A percentile compares a stretch with the other conserved stretches of the same genome.
Conservation (phyloP, 768 basidiomycete species). For the Lyophyllum shimeji region DNA sequence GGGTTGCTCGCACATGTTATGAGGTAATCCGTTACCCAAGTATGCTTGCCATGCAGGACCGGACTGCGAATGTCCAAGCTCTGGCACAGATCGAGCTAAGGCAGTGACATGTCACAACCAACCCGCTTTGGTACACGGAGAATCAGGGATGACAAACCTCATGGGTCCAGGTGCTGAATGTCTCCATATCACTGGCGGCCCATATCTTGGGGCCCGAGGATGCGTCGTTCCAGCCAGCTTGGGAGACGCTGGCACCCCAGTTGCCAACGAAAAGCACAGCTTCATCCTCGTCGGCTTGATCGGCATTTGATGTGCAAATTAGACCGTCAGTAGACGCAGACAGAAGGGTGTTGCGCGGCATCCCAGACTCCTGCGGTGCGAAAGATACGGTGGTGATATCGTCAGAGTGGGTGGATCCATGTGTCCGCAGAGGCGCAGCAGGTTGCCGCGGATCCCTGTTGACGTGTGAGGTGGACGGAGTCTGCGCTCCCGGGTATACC, state of each 20-base stretch:
- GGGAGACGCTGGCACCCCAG: conserved; percentile 79
- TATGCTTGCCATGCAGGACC: conserved; percentile 55
- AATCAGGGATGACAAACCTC: conserved; percentile 49
- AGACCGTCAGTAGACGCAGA: conserved; percentile 87
- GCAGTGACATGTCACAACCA: not conserved
- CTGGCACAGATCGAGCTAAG: conserved; percentile 58
- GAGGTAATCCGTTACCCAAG: conserved; percentile 82
- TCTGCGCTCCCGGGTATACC: not conserved
- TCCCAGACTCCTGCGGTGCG: conserved; percentile 25
- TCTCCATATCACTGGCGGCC: conserved; percentile 95
- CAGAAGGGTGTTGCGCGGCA: conserved; percentile 46
- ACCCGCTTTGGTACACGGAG: not conserved
- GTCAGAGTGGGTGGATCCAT: conserved; percentile 89
- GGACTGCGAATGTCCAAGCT: conserved; percentile 65
- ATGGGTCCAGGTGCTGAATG: conserved; percentile 78
- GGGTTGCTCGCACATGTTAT: conserved; percentile 48
- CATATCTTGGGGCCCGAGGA: conserved; percentile 50
- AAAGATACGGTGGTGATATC: conserved; percentile 82
- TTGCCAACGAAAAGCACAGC: conserved; percentile 80
- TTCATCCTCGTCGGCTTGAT: conserved; percentile 88
- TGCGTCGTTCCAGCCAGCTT: conserved; percentile 64
- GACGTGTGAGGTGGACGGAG: not conserved
- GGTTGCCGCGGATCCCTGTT: conserved; percentile 85
- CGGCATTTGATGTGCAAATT: conserved; percentile 65
- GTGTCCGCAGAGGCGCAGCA: conserved; percentile 64